Evolutionary conservation across 148 eudicot genomes (phyloP).

Genomic region (Vaccinium myrtillus): DNA sequence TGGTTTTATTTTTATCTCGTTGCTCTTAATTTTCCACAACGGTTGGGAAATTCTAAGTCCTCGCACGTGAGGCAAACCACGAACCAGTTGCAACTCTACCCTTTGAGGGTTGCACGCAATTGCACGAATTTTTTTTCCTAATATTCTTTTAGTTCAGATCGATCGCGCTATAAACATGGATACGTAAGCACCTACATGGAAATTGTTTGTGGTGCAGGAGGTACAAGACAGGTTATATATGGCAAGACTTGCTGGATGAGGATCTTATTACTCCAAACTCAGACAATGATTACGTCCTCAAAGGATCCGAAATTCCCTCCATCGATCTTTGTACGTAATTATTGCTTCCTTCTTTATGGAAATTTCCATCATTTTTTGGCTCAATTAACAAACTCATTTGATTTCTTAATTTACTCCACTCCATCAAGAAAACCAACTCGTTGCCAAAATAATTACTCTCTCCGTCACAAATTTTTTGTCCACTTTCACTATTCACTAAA

Average conservation of each 20-base stretch:
- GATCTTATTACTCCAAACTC: constrained; percentile 51
- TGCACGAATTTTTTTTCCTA: too few species aligned
- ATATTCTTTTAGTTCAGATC: not conserved
- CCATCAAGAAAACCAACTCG: too few species aligned
- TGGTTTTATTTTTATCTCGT: too few species aligned
- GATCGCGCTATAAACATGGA: not conserved
- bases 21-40: too few species aligned
- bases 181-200: not conserved
- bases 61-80: too few species aligned
- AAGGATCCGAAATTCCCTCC: constrained; percentile 47
- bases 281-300: constrained; percentile 50
- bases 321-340: not conserved
- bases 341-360: not conserved
- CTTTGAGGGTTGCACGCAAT: too few species aligned
- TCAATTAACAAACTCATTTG: not conserved
- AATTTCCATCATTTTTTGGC: not conserved
- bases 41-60: too few species aligned
- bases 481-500: too few species aligned
- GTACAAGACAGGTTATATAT: constrained; percentile 46
- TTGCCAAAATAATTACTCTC: too few species aligned
- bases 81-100: too few species aligned
- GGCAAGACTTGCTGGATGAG: constrained; percentile 56
- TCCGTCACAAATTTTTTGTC: too few species aligned
- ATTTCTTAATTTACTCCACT: too few species aligned
- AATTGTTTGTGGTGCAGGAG: constrained; percentile 29